Evolutionary conservation across 495 filamentous ascomycete genomes (phyloP).

Genomic region (Penicillium subrubescens): DNA sequence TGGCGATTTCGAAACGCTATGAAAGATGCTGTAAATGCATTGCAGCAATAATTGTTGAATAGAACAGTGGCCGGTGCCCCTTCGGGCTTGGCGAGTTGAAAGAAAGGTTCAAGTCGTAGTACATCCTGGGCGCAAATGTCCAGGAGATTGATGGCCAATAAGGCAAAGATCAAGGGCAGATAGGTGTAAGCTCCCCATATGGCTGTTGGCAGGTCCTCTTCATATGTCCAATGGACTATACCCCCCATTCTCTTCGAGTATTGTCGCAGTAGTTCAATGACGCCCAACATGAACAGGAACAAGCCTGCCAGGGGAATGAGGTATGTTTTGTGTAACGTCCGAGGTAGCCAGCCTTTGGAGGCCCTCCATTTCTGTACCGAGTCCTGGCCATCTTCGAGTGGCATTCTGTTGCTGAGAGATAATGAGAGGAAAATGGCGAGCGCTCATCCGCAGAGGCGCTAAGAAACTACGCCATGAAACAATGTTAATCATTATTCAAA

Average conservation of each 20-base stretch:
- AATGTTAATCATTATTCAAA: neutral
- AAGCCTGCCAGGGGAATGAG: constrained; percentile 18
- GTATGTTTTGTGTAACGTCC: constrained; percentile 19
- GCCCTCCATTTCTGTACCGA: constrained; percentile 6
- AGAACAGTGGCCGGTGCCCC: constrained; percentile 24
- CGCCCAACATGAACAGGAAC: constrained; percentile 16
- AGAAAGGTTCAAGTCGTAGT: constrained; percentile 32
- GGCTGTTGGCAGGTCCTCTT: constrained; percentile 11
- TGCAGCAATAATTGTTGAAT: constrained; percentile 31
- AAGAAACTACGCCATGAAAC: neutral
- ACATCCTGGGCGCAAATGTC: constrained; percentile 25
- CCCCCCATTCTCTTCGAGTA: constrained; percentile 21
- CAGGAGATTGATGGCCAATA: constrained; percentile 24
- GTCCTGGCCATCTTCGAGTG: neutral
- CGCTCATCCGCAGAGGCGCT: constrained; percentile 1
- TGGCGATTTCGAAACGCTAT: constrained; percentile 24
- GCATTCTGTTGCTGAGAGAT: constrained; percentile 1
- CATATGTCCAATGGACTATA: constrained; percentile 16
- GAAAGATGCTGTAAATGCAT: constrained; percentile 23
- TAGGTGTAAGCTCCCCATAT: constrained; percentile 22
- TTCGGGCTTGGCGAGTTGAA: constrained; percentile 25
- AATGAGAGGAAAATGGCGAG: neutral
- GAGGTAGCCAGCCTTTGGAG: constrained; percentile 4
- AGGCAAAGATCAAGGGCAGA: constrained; percentile 23
- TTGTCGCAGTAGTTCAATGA: constrained; percentile 21